Evolutionary conservation across 345 rosid species (phyloP).

Genomic region (Dipteronia sinensis): DNA sequence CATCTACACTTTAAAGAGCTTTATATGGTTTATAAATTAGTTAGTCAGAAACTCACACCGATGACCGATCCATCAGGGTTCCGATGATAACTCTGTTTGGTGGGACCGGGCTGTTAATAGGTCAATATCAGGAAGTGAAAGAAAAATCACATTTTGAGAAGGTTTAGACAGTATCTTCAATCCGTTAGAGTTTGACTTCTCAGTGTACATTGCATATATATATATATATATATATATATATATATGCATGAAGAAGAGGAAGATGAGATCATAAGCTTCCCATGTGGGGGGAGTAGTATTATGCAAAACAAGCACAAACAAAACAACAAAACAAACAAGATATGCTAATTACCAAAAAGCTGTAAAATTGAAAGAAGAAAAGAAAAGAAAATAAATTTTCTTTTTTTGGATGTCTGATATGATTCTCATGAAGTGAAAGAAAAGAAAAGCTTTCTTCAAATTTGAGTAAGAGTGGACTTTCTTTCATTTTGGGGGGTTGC

Average conservation of each 20-base stretch:
- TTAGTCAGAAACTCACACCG: too few species aligned
- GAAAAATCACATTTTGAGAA: constrained; percentile 23
- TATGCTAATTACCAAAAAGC: constrained; percentile 25
- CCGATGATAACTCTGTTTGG: neutral
- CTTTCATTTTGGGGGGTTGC: constrained; percentile 47
- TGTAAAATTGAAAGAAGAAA: constrained; percentile 1
- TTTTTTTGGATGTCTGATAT: constrained; percentile 19
- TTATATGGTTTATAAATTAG: too few species aligned
- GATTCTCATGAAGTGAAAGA: constrained; percentile 15
- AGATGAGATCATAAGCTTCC: constrained; percentile 23
- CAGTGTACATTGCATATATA: constrained; percentile 17
- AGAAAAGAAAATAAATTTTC: neutral
- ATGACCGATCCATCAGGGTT: too few species aligned
- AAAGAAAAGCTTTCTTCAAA: constrained; percentile 23
- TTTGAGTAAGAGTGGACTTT: constrained; percentile 46
- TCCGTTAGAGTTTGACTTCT: constrained; percentile 49
- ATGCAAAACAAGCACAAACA: constrained; percentile 12
- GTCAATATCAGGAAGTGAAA: constrained; percentile 30
- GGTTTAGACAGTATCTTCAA: constrained; percentile 34
- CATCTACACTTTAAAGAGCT: too few species aligned
- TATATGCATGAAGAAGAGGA: constrained; percentile 7
- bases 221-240: too few species aligned
- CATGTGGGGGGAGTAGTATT: constrained; percentile 18
- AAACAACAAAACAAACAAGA: constrained; percentile 34
- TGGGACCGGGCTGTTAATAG: neutral